A percentile compares a stretch with the other conserved stretches of the same genome.
These are phyloP conservation scores for Diplodia scrobiculata DNA, from an alignment of 2,329 filamentous ascomycete genomes.

Conservation along the genomic window DNA sequence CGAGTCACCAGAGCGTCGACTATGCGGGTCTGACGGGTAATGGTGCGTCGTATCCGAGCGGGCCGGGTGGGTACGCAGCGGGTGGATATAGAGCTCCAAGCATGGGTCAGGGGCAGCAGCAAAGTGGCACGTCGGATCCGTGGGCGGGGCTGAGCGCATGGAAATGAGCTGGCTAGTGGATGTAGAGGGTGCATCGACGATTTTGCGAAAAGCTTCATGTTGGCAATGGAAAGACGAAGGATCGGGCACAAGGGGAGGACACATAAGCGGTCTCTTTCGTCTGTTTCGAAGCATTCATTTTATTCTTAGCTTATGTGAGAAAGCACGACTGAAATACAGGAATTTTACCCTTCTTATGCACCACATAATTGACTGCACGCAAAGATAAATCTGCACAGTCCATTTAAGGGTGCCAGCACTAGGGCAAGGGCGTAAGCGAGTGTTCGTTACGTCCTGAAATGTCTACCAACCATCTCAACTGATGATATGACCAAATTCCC, in stretches of 20 bases:
- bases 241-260: not conserved
- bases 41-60: conserved; percentile 46
- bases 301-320: not conserved
- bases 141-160: conserved; percentile 72
- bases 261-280: not conserved
- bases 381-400: too few relatives aligned
- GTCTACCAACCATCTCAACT: too few relatives aligned
- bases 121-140: conserved; percentile 55
- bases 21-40: conserved; percentile 48
- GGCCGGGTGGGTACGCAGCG: conserved; percentile 59
- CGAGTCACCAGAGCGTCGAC: conserved; percentile 51
- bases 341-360: not conserved
- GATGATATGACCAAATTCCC: too few relatives aligned
- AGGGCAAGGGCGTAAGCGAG: not conserved
- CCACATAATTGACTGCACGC: not conserved
- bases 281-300: not conserved
- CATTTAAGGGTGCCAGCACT: too few relatives aligned
- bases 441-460: not conserved
- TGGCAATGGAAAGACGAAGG: not conserved
- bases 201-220: not conserved
- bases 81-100: conserved; percentile 32
- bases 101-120: conserved; percentile 44
- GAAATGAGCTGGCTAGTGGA: conserved; percentile 48
- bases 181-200: not conserved
- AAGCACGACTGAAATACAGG: not conserved